Evolutionary conservation across 495 filamentous ascomycete species (phyloP).

Genomic region (Schizothecium vesticola): DNA sequence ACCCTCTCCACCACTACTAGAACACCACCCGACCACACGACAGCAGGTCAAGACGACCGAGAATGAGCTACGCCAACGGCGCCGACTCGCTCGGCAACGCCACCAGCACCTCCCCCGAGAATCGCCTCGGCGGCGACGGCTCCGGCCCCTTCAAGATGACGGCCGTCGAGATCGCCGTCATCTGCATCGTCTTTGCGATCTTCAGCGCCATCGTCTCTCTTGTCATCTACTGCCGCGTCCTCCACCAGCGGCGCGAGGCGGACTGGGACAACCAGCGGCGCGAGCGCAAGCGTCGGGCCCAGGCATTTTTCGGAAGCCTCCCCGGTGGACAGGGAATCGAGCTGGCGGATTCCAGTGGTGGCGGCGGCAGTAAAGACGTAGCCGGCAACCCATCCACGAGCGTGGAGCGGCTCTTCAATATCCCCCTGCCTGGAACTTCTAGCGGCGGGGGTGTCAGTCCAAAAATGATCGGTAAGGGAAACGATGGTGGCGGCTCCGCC

Average conservation of each 20-base stretch:
- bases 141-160: conserved; percentile 6
- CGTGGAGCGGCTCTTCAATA: neutral
- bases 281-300: neutral
- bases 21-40: neutral
- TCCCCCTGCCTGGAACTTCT: neutral
- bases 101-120: neutral
- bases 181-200: conserved; percentile 18
- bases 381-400: neutral
- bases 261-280: conserved; percentile 18
- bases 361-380: neutral
- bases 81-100: conserved; percentile 5
- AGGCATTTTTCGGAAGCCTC: neutral
- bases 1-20: neutral
- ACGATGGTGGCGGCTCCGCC: too few species aligned
- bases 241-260: conserved; percentile 16
- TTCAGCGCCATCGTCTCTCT: conserved; percentile 10
- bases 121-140: neutral
- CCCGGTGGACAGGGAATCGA: conserved; percentile 8
- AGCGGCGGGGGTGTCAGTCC: neutral
- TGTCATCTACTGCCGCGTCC: conserved; percentile 21
- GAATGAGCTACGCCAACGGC: conserved; percentile 16
- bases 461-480: neutral
- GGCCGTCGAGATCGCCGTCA: conserved; percentile 18
- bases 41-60: neutral
- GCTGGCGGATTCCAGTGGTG: neutral